Evolutionary conservation across 2,329 filamentous ascomycete species (phyloP), one percentile per base, ranked within the genome.

Genomic region (Diplodia scrobiculata): DNA sequence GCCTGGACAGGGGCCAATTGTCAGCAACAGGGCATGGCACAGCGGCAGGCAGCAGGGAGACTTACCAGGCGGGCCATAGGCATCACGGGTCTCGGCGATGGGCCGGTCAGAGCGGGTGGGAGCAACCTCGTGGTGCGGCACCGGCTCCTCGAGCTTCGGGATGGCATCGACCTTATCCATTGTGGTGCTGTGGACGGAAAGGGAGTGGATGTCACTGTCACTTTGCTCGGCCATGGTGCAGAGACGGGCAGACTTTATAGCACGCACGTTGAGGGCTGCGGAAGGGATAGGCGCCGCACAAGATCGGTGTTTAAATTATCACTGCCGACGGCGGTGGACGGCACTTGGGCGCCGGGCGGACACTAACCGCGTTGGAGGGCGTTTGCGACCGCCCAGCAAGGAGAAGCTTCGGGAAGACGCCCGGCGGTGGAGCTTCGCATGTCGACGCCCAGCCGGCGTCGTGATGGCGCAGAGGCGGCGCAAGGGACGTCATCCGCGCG

Each of bases 1-100:
- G 2, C 82, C 82, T 70, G n/a, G n/a, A 72, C 66, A 13, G 27
- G 32, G 45, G 19, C 13, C 51, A 29, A 17, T n/a, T 36, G 36
- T 65, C 11, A 65, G 63, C 51, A 45, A 13, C 36, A 21, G 34
- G 5, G 11, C 29, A 29, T 19, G 27, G 14, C 27, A 34, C 3
- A 27, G 38, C n/a, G 50, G 21, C 7, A 25, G 50, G 21, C 48
- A 19, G 38, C 19, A 17, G 34, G 19, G 34, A 54, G 32, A n/a
- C 66, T 60, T 29, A 69, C 72, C 73, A 41, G 72, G 69, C 41
- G 71, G 62, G 50, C 73, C 73, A 59, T 74, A 74, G 13, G 70
- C 66, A 60, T 73, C 69, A 21, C 71, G 67, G 9, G 67, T 68
- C 45, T 70, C 67, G 55, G 19, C 67, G 27, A 68, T 53, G 17